Percentiles rank a stretch among this genome's conserved stretches.
Conservation (phyloP, 176 grass and related monocot genomes). For the Poa annua region DNA sequence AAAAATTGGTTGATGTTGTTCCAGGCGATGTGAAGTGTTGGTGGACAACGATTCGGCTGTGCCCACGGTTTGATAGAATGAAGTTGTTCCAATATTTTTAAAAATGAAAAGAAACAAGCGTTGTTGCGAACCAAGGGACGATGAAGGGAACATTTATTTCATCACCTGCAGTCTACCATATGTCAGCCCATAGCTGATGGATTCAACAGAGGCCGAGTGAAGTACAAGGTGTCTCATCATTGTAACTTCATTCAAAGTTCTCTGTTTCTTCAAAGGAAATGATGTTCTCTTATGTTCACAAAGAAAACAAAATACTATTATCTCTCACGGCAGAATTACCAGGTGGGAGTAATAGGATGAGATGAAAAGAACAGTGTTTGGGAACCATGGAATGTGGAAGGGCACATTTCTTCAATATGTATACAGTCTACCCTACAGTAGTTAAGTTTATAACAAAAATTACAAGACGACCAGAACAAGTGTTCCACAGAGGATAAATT, state of each 20-base stretch:
- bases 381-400: background rate
- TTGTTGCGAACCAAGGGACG: background rate
- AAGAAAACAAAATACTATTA: background rate
- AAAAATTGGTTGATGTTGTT: background rate
- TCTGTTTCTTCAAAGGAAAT: background rate
- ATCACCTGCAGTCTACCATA: constrained; percentile 23
- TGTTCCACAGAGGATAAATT: constrained; percentile 28
- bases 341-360: background rate
- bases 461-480: constrained; percentile 34
- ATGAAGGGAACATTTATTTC: background rate
- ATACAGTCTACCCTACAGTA: constrained; percentile 45
- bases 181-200: background rate
- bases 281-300: background rate
- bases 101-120: background rate
- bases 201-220: background rate
- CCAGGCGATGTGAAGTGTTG: too few species aligned
- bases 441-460: constrained; percentile 22
- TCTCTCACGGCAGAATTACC: background rate
- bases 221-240: background rate
- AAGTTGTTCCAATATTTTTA: too few species aligned
- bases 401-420: constrained; percentile 36
- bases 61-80: too few species aligned
- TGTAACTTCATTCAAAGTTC: background rate
- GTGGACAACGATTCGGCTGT: too few species aligned
- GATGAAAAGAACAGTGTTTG: background rate